phyloP scores from a whole-genome alignment of 257 asterid species.

The Solanum chiquidenum region DNA sequence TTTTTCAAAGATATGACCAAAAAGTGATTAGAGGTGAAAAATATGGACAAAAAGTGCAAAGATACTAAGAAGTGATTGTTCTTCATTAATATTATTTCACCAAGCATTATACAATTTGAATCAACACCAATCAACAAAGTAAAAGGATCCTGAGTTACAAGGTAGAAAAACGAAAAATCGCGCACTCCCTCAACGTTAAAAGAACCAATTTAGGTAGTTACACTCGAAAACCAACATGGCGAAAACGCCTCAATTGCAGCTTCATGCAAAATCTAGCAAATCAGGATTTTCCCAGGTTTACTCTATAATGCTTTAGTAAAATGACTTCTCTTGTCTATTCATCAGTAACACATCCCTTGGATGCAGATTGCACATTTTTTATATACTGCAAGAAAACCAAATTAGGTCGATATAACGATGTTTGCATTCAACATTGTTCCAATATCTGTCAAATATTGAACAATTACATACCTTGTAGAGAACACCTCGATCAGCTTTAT shows the following conservation, averaged over 20 bases:
- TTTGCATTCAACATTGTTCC: not conserved
- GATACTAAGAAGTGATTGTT: not conserved
- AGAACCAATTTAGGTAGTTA: not conserved
- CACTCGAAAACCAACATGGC: not conserved
- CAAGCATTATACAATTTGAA: not conserved
- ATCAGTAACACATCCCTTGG: conserved; percentile 90
- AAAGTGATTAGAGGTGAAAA: not conserved
- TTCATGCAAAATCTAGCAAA: not conserved
- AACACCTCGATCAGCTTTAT: conserved; percentile 75
- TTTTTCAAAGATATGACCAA: too few relatives aligned
- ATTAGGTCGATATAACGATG: not conserved
- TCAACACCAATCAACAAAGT: not conserved
- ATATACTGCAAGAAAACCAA: conserved; percentile 45
- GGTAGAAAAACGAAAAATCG: not conserved
- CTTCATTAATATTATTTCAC: not conserved
- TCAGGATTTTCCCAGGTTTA: not conserved
- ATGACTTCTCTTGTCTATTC: conserved; percentile 28
- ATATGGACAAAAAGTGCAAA: not conserved
- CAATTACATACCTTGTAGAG: conserved; percentile 59
- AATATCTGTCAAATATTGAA: not conserved
- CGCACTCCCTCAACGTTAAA: not conserved
- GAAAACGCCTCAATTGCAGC: not conserved
- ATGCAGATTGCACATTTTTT: conserved; percentile 77
- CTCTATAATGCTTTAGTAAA: not conserved
- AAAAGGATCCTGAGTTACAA: not conserved